Base-by-base conservation (phyloP, 208 protist species). In the Crithidia expoeki region DNA sequence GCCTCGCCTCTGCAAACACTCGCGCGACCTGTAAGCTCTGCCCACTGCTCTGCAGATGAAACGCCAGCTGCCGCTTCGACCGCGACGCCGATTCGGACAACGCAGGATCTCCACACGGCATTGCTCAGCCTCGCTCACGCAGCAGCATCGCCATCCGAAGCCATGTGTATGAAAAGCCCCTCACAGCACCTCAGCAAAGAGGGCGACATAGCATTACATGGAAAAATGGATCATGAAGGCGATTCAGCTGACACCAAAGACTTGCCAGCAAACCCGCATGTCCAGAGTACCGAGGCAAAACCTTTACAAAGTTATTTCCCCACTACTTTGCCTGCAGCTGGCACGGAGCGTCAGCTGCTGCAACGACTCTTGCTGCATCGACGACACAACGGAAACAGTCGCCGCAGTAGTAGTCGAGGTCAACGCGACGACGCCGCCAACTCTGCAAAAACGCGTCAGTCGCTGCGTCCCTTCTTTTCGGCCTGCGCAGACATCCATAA, bases 281-380 rank as follows among this genome's bases (percentile, higher is more conserved):
- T 36, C 19, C 28, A 19, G 21, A 9, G 7, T 21, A 42, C 55
- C 23, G 55, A 11, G 5, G 55, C 28, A 6, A 2, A 49, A 49
- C 10, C 44, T 19, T 21, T 23, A 12, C 23, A 36, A 49, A 10
- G n/a, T 1, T 33, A 4, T 14, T 30, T 19, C 7, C 34, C 32
- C n/a, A n/a, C n/a, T 2, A 4, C 7, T 2, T 19, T 27, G 4
- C 27, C 11, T 27, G 10, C 60, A n/a, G 14, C 60, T 1, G 60
- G 19, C 30, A 62, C 28, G 23, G 61, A 75, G 44, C 52, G 40
- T 14, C 59, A 50, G 2, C 53, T 75, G 2, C 69, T 75, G 19
- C 61, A 75, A 21, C 58, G 40, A 19, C 60, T 75, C 23, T 61
- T 75, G 4, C 53, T 75, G 21, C 69, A 68, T n/a, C 69, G 69